Conservation (phyloP, 169 alveolate genomes). For the Prorocentrum cordatum region DNA sequence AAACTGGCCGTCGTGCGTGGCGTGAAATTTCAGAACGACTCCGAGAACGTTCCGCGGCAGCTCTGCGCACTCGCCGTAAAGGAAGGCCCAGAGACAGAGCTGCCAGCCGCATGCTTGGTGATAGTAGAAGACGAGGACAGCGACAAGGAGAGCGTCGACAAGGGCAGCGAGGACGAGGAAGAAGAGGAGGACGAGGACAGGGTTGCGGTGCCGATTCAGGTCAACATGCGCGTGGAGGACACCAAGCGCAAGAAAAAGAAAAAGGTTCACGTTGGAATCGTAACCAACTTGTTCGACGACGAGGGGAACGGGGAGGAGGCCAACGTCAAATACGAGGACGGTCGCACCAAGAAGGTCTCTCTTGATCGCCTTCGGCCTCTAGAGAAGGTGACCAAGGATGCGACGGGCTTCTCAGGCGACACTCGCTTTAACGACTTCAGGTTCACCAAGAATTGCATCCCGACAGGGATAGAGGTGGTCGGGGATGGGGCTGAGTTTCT, state of each 20-base stretch:
- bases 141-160: constrained; percentile 64
- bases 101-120: constrained; percentile 37
- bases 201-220: constrained; percentile 26
- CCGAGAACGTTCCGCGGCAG: too few relatives aligned
- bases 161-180: constrained; percentile 47
- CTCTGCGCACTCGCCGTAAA: too few relatives aligned
- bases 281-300: neutral
- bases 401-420: constrained; percentile 53
- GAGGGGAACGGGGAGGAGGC: constrained; percentile 46
- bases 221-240: constrained; percentile 62
- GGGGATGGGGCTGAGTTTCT: constrained; percentile 53
- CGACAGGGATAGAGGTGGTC: constrained; percentile 56
- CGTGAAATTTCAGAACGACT: too few relatives aligned
- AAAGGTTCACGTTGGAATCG: constrained; percentile 18
- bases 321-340: constrained; percentile 54
- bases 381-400: constrained; percentile 33
- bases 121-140: constrained; percentile 48
- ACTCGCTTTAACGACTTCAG: constrained; percentile 55
- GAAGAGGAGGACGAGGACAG: constrained; percentile 60
- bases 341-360: constrained; percentile 53
- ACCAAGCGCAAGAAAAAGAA: constrained; percentile 41
- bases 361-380: constrained; percentile 23
- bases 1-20: too few relatives aligned
- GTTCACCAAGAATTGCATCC: constrained; percentile 60
- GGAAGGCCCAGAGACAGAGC: too few relatives aligned